Evolutionary conservation across 345 rosid species (phyloP).

Genomic region (Firmiana major): DNA sequence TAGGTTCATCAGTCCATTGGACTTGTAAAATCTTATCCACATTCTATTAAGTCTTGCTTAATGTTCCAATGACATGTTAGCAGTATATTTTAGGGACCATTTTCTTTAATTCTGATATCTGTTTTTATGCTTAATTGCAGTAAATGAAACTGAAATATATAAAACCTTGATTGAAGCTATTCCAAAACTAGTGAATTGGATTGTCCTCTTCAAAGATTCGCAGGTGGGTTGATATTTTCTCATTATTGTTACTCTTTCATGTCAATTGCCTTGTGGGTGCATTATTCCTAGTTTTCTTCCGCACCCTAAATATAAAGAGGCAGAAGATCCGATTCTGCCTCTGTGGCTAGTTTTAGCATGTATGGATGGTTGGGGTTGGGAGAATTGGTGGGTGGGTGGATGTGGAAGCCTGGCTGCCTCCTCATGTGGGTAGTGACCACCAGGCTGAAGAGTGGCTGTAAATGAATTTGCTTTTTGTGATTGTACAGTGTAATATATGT

Average conservation of each 20-base stretch:
- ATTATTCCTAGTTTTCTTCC: not conserved
- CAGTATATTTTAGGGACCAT: not conserved
- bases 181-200: slow-evolving; percentile 79
- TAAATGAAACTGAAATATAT: slow-evolving; percentile 64
- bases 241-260: slow-evolving; percentile 11
- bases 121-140: slow-evolving; percentile 40
- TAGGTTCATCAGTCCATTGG: slow-evolving; percentile 5
- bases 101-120: slow-evolving; percentile 19
- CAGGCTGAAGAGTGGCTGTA: not conserved
- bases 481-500: not conserved
- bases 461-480: slow-evolving; percentile 4
- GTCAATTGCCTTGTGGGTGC: not conserved
- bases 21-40: slow-evolving; percentile 13
- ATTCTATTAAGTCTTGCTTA: not conserved
- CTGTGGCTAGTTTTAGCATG: not conserved
- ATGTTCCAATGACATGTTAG: slow-evolving; percentile 7
- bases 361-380: not conserved
- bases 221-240: slow-evolving; percentile 46
- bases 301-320: not conserved
- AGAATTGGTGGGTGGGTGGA: not conserved
- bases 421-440: not conserved
- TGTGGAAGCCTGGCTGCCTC: not conserved
- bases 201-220: slow-evolving; percentile 49
- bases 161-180: slow-evolving; percentile 61
- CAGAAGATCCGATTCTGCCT: not conserved